Base-by-base conservation (phyloP, 108 stramenopile genomes). In the Fragilaria crotonensis region DNA sequence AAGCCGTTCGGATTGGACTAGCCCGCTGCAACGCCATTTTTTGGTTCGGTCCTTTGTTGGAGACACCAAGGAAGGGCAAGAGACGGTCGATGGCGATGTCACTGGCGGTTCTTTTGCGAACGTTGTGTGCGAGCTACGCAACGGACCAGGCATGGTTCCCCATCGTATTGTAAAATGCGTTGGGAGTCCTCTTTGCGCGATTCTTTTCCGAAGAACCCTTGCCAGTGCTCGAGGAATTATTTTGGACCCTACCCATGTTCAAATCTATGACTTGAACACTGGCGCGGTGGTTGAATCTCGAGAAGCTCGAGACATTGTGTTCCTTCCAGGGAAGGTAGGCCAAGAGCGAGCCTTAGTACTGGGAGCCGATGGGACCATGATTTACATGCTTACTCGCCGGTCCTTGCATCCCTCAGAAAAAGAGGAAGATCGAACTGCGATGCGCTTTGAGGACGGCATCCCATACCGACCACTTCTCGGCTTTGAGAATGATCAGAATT, bases 11-110 rank as follows among this genome's bases (percentile, higher is more conserved):
- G 72, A 66, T 44, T 79, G 74, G 78, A 51, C 61, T 21, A 54
- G 55, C 23, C 90, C 90, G 14, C 58, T 55, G 5, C 81, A 73
- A 30, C 73, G 90, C 19, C 79, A 87, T 67, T 89, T 84, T 84
- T 46, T 93, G 29, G 54, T 82, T 47, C 71, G 78, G 33, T 78
- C 84, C 4, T 52, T 60, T 55, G 50, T 69, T 20, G 85, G 84
- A 20, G 90, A 91, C 54, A 44, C 52, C 46, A 63, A 60, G 48
- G 31, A 61, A 19, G 48, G 20, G 3, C 29, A 46, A 23, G 60
- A 61, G 28, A 33, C 52, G 1, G 30, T 56, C 32, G 28, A 52
- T 49, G 60, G 50, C 30, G 62, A 47, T 23, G 60, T 50, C 33
- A 48, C 63, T 19, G 73, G 79, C 20, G 90, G 90, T 45, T 59